Percentiles rank a stretch among this genome's conserved stretches.
phyloP scores from a whole-genome alignment of 148 eudicot species.

The Simmondsia chinensis region DNA sequence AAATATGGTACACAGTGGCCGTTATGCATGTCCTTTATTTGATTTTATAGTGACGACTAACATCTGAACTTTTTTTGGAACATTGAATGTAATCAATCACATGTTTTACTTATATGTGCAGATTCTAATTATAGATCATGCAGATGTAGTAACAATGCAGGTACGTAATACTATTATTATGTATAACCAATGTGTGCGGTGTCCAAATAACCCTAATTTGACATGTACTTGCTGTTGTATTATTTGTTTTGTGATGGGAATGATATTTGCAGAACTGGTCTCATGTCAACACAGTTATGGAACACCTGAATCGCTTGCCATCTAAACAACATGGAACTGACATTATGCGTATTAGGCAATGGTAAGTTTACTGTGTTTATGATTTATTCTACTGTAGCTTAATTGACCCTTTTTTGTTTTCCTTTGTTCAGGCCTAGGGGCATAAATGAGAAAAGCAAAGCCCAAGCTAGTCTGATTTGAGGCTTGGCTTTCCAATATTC shows the following conservation, averaged over 20 bases:
- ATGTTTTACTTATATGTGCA: slow-evolving; percentile 18
- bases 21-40: no score
- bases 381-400: not conserved
- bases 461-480: no score
- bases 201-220: no score
- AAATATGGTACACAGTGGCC: no score
- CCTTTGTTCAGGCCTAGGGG: no score
- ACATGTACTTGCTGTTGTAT: no score
- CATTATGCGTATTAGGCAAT: slow-evolving; percentile 84
- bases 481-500: no score
- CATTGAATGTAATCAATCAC: not conserved
- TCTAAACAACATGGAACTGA: slow-evolving; percentile 70
- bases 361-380: slow-evolving; percentile 29
- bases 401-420: no score
- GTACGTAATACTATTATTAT: slow-evolving; percentile 19
- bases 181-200: no score
- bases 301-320: slow-evolving; percentile 61
- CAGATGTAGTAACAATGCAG: slow-evolving; percentile 95
- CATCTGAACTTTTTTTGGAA: not conserved
- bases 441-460: no score
- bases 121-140: slow-evolving; percentile 88
- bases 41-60: no score
- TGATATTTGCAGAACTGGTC: slow-evolving; percentile 70
- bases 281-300: slow-evolving; percentile 61
- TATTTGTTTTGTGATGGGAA: not conserved